phyloP scores from a whole-genome alignment of 2,329 filamentous ascomycete genomes.

The Hymenoscyphus albidus region DNA sequence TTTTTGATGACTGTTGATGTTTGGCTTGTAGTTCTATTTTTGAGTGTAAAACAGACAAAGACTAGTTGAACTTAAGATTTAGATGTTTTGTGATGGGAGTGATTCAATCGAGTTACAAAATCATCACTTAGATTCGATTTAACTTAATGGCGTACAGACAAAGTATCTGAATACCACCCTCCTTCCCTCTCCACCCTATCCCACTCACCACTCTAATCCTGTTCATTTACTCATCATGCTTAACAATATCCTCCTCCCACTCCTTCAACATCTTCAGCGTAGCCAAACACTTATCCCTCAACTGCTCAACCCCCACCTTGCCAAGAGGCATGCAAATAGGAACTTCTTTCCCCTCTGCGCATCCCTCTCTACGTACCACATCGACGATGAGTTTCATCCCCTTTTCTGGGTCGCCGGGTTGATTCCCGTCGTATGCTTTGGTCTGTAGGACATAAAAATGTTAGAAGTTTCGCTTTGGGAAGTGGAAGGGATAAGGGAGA shows the following conservation, averaged over 20 bases:
- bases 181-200: no score
- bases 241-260: neutral
- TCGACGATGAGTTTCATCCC: constrained; percentile 51
- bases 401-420: constrained; percentile 54
- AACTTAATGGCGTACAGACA: no score
- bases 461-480: no score
- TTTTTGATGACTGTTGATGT: no score
- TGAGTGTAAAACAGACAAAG: no score
- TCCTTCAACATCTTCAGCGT: constrained; percentile 4
- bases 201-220: no score
- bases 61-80: no score
- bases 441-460: constrained; percentile 15
- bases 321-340: constrained; percentile 54
- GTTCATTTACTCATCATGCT: neutral
- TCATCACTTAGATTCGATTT: no score
- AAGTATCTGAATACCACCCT: no score
- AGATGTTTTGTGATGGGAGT: no score
- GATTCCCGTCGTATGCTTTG: constrained; percentile 41
- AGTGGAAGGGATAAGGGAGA: constrained; percentile 24
- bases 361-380: constrained; percentile 48
- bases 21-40: no score
- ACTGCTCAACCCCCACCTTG: constrained; percentile 42
- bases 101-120: no score
- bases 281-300: constrained; percentile 40
- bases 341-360: constrained; percentile 45